Percentiles rank a stretch among this genome's conserved stretches.
Conservation (phyloP, 2,329 filamentous ascomycete genomes). For the Cordyceps cateniannulata region DNA sequence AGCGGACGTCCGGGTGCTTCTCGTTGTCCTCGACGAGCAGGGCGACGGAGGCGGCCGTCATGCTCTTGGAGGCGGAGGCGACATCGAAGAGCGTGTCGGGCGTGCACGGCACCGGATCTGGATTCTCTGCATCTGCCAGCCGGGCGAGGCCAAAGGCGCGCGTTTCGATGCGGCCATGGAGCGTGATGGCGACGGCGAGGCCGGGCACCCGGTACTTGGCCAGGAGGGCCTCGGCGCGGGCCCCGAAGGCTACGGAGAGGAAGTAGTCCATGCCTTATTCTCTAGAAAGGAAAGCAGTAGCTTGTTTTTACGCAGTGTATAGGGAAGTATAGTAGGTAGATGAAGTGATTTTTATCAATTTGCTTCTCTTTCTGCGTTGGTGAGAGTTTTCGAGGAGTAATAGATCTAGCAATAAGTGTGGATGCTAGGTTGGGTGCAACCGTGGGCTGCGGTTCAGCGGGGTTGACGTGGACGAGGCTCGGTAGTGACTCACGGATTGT, state of each 20-base stretch:
- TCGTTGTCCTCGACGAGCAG: constrained; percentile 20
- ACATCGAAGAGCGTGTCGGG: constrained; percentile 23
- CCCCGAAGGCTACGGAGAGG: not conserved
- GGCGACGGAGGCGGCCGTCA: constrained; percentile 22
- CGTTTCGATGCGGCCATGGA: constrained; percentile 14
- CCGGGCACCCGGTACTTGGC: constrained; percentile 19
- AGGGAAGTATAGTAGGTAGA: too few relatives aligned
- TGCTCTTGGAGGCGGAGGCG: constrained; percentile 21
- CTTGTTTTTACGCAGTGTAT: too few relatives aligned
- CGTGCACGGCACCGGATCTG: constrained; percentile 13
- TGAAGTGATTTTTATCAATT: too few relatives aligned
- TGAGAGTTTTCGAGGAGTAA: too few relatives aligned
- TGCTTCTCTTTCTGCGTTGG: too few relatives aligned
- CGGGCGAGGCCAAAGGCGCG: constrained; percentile 19
- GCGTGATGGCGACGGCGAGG: constrained; percentile 18
- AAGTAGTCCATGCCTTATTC: constrained; percentile 4
- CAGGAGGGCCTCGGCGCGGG: constrained; percentile 8
- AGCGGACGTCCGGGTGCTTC: constrained; percentile 18
- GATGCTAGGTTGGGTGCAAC: too few relatives aligned
- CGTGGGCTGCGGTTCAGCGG: not conserved
- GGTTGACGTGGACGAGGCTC: not conserved
- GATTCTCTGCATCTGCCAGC: constrained; percentile 13
- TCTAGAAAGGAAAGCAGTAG: too few relatives aligned
- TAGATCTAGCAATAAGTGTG: too few relatives aligned
- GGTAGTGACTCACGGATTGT: not conserved